Evolutionary conservation across 768 basidiomycete genomes (phyloP).

Genomic region (Austroboletus festivus): DNA sequence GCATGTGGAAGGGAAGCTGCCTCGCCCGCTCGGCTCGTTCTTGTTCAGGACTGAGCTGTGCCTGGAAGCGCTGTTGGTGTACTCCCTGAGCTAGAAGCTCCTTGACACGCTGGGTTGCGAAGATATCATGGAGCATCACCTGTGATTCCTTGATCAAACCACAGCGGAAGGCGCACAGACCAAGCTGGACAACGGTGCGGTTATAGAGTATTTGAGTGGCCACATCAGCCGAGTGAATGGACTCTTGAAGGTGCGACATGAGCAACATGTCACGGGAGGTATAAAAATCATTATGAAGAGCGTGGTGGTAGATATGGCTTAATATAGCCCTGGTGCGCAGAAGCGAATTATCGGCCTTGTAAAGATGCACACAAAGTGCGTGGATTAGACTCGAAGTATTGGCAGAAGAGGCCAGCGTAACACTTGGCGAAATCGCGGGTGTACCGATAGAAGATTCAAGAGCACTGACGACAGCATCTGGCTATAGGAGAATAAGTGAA

Average conservation of each 20-base stretch:
- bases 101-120: conserved; percentile 94
- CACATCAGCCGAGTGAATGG: conserved; percentile 93
- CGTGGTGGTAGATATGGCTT: conserved; percentile 95
- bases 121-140: conserved; percentile 90
- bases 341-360: conserved; percentile 87
- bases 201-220: conserved; percentile 98
- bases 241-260: conserved; percentile 98
- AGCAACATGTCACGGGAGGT: conserved; percentile 96
- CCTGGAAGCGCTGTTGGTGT: conserved; percentile 86
- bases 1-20: conserved; percentile 98
- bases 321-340: conserved; percentile 96
- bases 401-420: conserved; percentile 53
- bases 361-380: conserved; percentile 85
- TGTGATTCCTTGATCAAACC: conserved; percentile 95
- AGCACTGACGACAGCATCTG: conserved; percentile 87
- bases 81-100: conserved; percentile 96
- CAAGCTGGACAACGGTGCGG: conserved; percentile 94
- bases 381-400: conserved; percentile 80
- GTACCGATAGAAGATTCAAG: conserved; percentile 70
- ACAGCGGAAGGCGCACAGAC: conserved; percentile 93
- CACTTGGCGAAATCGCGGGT: conserved; percentile 58
- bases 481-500: conserved; percentile 45
- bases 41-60: conserved; percentile 83
- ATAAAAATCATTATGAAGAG: conserved; percentile 94
- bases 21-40: conserved; percentile 95